Evolutionary conservation across 257 asterid genomes (phyloP).

Genomic region (Avicennia marina): DNA sequence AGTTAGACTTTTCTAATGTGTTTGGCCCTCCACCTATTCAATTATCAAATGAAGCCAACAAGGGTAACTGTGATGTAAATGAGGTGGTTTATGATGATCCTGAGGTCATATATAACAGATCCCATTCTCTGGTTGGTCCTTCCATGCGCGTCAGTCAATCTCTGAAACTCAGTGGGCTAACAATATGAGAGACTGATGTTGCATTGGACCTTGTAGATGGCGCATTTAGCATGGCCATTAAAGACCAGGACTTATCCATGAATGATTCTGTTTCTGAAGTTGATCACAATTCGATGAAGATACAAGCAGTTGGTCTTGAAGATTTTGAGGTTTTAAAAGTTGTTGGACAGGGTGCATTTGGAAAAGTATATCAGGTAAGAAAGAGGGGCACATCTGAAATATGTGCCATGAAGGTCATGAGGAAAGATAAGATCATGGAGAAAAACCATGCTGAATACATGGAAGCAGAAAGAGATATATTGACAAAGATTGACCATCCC

Average conservation of each 20-base stretch:
- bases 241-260: conserved; percentile 23
- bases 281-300: conserved; percentile 4
- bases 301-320: conserved; percentile 13
- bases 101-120: conserved; percentile 48
- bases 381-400: conserved; percentile 49
- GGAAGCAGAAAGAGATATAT: conserved; percentile 65
- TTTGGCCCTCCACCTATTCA: conserved; percentile 49
- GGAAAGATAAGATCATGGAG: conserved; percentile 75
- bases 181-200: conserved; percentile 51
- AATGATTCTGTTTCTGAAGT: conserved; percentile 20
- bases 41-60: conserved; percentile 25
- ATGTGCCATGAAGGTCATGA: conserved; percentile 75
- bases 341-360: conserved; percentile 76
- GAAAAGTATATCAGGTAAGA: conserved; percentile 61
- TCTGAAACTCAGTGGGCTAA: conserved; percentile 45
- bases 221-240: conserved; percentile 22
- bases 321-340: conserved; percentile 40
- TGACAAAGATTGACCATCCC: conserved; percentile 63
- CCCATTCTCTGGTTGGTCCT: conserved; percentile 70
- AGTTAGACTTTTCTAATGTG: conserved; percentile 45
- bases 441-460: conserved; percentile 55
- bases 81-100: conserved; percentile 62
- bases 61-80: conserved; percentile 28
- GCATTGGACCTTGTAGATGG: conserved; percentile 32
- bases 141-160: conserved; percentile 44